Percentiles rank a stretch among this genome's conserved stretches.
phyloP scores from a whole-genome alignment of 2,329 filamentous ascomycete genomes.

The Gliomastix tumulicola region DNA sequence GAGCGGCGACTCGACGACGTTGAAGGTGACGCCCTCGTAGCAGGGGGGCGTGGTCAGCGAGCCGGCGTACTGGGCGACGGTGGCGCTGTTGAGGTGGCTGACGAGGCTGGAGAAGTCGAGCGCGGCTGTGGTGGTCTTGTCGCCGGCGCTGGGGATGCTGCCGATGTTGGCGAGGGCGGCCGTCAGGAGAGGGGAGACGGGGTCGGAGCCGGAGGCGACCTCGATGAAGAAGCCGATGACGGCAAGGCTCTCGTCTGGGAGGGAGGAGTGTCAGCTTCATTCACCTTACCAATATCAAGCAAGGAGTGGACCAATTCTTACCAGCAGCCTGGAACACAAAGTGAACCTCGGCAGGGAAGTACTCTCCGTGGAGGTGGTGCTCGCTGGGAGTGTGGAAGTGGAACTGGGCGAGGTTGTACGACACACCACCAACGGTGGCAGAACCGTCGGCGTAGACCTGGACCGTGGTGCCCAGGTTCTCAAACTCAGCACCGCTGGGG shows the following conservation, averaged over 20 bases:
- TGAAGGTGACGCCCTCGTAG: slow-evolving; percentile 43
- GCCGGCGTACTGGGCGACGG: slow-evolving; percentile 39
- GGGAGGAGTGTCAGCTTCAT: not conserved
- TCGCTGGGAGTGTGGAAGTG: slow-evolving; percentile 52
- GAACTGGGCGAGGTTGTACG: slow-evolving; percentile 41
- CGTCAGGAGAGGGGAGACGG: slow-evolving; percentile 16
- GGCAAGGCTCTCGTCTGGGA: slow-evolving; percentile 10
- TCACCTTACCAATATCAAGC: not conserved
- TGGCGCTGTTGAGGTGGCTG: slow-evolving; percentile 21
- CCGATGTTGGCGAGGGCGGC: slow-evolving; percentile 25
- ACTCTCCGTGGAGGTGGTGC: slow-evolving; percentile 37
- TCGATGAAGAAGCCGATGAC: slow-evolving; percentile 30
- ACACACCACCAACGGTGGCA: slow-evolving; percentile 24
- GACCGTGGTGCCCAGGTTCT: slow-evolving; percentile 39
- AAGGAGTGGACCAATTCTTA: slow-evolving; percentile 5
- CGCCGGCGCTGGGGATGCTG: slow-evolving; percentile 25
- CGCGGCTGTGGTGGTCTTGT: slow-evolving; percentile 17
- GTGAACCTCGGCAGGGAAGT: slow-evolving; percentile 31
- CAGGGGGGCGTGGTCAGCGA: slow-evolving; percentile 54
- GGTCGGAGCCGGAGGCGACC: slow-evolving; percentile 9
- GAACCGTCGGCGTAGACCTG: slow-evolving; percentile 38
- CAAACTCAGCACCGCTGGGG: slow-evolving; percentile 25
- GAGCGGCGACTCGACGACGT: slow-evolving; percentile 37
- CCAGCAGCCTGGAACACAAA: slow-evolving; percentile 28
- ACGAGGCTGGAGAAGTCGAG: slow-evolving; percentile 31